Base-by-base conservation (phyloP, 306 rosid genomes). In the Abrus precatorius region DNA sequence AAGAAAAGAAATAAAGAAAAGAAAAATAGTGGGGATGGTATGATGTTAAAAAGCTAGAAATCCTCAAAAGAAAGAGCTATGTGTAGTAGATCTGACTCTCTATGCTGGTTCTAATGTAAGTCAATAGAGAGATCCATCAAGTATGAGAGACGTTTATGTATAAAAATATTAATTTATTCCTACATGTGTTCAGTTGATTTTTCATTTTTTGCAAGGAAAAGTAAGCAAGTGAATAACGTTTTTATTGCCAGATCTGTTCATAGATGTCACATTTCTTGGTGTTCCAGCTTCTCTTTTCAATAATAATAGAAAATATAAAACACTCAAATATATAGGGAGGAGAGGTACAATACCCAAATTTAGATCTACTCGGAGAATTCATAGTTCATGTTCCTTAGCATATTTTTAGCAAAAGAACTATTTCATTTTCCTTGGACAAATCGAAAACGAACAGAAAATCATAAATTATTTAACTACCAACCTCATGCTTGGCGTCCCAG, bases 401-500 rank as follows among this genome's bases (percentile, higher is more conserved):
- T 80, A 7, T 50, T 85, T 89, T 77, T 84, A 74, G 88, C 82
- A 80, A 72, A 82, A 78, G 48, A 64, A 45, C 20, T 9, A 63
- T 57, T 77, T 36, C 61, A 52, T 53, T 64, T 83, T 64, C 69
- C 84, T 38, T n/a, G 44, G 74, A 38, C 80, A 82, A 72, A 81
- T 54, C 29, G 62, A 10, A 11, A 20, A n/a, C 72, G 64, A 49
- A 57, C 41, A 73, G 41, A 53, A 53, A 36, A 54, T 5, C 59
- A 30, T 32, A 64, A 69, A 73, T 5, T 29, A 52, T 20, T 20
- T 20, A 20, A 20, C 20, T 20, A 59, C 74, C 79, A 47, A 90
- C 97, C 94, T 93, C 94, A 88, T 91, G 97, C 83, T 93, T 93
- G 9, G 91, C 88, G 81, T 90, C 94, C 97, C 97, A 93, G 56